Conservation (phyloP, 768 basidiomycete species). For the Trichaptum fuscoviolaceum region DNA sequence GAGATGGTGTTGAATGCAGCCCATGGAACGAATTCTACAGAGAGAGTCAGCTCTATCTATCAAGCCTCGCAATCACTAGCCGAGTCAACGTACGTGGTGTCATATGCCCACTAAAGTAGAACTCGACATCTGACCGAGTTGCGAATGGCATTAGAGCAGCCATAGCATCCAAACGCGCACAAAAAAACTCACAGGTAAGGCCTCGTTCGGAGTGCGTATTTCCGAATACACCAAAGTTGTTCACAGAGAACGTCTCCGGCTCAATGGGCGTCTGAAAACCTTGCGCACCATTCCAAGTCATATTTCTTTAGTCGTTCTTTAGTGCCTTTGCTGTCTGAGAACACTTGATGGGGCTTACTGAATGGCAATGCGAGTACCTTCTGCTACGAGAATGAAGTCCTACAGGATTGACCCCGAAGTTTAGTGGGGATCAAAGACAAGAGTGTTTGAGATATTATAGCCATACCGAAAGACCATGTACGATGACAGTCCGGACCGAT, state of each 20-base stretch:
- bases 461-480: conserved; percentile 29
- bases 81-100: conserved; percentile 40
- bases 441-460: neutral
- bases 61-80: neutral
- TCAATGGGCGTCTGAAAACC: conserved; percentile 32
- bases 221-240: conserved; percentile 28
- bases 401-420: conserved; percentile 5
- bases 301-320: conserved; percentile 20
- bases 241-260: conserved; percentile 24
- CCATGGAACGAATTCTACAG: conserved; percentile 46
- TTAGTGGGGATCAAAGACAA: too few relatives aligned
- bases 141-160: neutral
- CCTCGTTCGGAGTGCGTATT: conserved; percentile 28
- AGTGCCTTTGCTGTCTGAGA: neutral
- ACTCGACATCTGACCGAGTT: conserved; percentile 44
- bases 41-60: neutral
- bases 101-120: conserved; percentile 55
- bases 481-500: conserved; percentile 27
- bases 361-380: conserved; percentile 32
- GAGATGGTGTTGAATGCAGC: conserved; percentile 36
- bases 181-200: conserved; percentile 24
- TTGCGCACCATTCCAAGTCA: conserved; percentile 31
- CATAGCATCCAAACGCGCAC: neutral
- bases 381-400: conserved; percentile 32
- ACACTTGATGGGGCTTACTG: conserved; percentile 19